phyloP scores from a whole-genome alignment of 306 rosid species.

The Malus asiatica region DNA sequence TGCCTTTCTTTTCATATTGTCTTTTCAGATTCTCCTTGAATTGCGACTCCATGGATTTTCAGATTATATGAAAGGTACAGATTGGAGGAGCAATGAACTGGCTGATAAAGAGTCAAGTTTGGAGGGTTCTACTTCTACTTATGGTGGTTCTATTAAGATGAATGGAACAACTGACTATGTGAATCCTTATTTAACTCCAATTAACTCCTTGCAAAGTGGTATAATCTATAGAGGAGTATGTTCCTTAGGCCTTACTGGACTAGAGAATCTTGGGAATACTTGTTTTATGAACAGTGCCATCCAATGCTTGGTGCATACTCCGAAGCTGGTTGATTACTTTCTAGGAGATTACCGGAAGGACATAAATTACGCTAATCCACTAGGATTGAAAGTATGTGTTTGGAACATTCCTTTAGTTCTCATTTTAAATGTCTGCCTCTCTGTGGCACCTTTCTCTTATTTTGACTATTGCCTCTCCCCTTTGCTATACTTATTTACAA shows the following conservation, averaged over 20 bases:
- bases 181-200: constrained; percentile 18
- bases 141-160: constrained; percentile 24
- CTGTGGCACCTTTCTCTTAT: background rate
- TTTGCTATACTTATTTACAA: constrained; percentile 17
- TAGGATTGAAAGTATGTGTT: constrained; percentile 71
- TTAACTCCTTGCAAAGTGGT: constrained; percentile 26
- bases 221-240: constrained; percentile 39
- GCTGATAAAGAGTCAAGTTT: constrained; percentile 27
- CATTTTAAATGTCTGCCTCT: background rate
- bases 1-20: constrained; percentile 6
- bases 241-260: constrained; percentile 69
- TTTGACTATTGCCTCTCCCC: background rate
- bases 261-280: constrained; percentile 89
- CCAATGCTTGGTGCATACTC: constrained; percentile 83
- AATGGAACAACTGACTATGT: constrained; percentile 46
- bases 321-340: constrained; percentile 69
- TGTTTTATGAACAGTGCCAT: constrained; percentile 91
- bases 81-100: constrained; percentile 31
- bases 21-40: constrained; percentile 63
- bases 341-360: constrained; percentile 68
- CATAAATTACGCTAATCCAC: constrained; percentile 68
- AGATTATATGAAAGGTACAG: constrained; percentile 26
- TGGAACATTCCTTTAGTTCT: constrained; percentile 5
- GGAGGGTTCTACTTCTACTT: constrained; percentile 34
- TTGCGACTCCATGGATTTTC: constrained; percentile 66